Base-by-base conservation (phyloP, 352 stramenopile genomes). In the Globisporangium heterothallicum region DNA sequence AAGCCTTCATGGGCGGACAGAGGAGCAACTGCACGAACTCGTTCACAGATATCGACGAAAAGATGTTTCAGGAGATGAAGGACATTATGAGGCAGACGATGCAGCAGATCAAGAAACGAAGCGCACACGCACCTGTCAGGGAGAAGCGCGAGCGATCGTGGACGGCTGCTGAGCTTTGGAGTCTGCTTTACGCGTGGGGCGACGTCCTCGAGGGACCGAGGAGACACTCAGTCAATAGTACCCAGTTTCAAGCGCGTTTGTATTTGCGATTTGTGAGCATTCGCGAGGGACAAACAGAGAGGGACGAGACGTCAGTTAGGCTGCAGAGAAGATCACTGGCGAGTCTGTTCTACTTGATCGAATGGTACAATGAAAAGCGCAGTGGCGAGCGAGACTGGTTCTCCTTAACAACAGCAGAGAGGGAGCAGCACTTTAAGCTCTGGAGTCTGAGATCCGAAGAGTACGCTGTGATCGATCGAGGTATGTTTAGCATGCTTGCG, bases 21-120 rank as follows among this genome's bases (percentile, higher is more conserved):
- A 16, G 32, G n/a, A n/a, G 12, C 32, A 38, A n/a, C 32, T 18
- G 6, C 32, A 18, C 32, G 32, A 38, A 16, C 32, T 10, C 42
- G 10, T 58, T 42, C 27, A 32, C 30, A 13, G 41, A 44, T 24
- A 51, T 58, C 18, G 51, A 58, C 30, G 51, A 58, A 16, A 10
- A 45, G 13, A 44, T 25, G 8, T 51, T 40, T 32, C 49, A 46
- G 16, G 51, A 58, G 6, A 41, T 58, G 22, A n/a, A 30, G 6
- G 49, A 34, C 41, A 46, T 58, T 32, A 42, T 58, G 22, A 47
- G 51, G 22, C 22, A 22, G 8, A 27, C 26, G 16, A 49, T 40
- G 21, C 49, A 43, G 32, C 32, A 38, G 32, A 38, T 38, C 32
- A 38, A 38, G 32, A 38, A 38, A 38, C 32, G 32, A 16, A 38